Percentiles rank a stretch among this genome's conserved stretches.
Evolutionary conservation across 1,284 basidiomycete genomes (phyloP).

Genomic region (Lentinula novae-zelandiae): DNA sequence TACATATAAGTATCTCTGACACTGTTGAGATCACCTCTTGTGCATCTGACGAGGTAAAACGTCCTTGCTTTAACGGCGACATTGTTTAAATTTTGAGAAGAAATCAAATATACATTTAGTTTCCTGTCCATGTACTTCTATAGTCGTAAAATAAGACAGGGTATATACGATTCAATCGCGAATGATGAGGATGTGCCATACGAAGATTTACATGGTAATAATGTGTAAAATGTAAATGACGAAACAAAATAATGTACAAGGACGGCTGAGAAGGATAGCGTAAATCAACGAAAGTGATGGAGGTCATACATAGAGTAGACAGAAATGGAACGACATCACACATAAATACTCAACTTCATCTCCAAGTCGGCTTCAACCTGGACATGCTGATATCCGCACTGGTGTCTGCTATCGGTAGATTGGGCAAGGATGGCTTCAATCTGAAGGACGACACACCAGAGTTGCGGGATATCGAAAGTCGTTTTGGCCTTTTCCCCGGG

Average conservation of each 20-base stretch:
- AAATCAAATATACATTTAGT: too few relatives aligned
- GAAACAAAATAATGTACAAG: conserved; percentile 1
- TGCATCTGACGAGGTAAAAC: too few relatives aligned
- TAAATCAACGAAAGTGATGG: not conserved
- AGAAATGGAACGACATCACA: not conserved
- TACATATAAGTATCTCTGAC: too few relatives aligned
- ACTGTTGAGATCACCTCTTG: too few relatives aligned
- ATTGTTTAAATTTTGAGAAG: too few relatives aligned
- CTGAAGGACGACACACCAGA: conserved; percentile 21
- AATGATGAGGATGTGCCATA: not conserved
- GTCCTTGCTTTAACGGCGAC: too few relatives aligned
- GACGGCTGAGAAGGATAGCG: not conserved
- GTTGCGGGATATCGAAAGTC: conserved; percentile 48
- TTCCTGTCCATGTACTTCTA: too few relatives aligned
- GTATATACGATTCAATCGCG: not conserved
- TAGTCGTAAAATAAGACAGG: too few relatives aligned
- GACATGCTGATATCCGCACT: conserved; percentile 49
- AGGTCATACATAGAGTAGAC: not conserved
- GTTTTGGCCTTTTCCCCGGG: conserved; percentile 61
- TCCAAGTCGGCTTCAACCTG: conserved; percentile 46
- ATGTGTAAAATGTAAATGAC: not conserved
- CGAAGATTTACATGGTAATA: not conserved
- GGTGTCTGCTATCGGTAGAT: conserved; percentile 38
- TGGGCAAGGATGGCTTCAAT: conserved; percentile 27
- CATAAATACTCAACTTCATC: conserved; percentile 27